Evolutionary conservation across 441 rosid genomes (phyloP).

Genomic region (Viola pubescens): DNA sequence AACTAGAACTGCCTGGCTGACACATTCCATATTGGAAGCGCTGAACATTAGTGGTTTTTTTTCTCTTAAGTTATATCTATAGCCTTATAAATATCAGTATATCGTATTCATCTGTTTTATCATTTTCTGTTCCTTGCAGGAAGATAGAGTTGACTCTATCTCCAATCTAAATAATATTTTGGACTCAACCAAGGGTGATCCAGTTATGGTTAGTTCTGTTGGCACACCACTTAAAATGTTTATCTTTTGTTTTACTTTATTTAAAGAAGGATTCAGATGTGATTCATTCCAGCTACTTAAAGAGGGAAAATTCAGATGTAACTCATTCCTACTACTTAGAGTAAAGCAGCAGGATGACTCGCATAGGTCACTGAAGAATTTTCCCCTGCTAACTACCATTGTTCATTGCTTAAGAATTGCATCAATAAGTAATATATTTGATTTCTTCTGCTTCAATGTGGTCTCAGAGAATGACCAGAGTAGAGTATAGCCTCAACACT

Average conservation of each 20-base stretch:
- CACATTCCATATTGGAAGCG: neutral
- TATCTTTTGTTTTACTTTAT: no score
- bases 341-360: no score
- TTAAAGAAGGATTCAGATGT: no score
- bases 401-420: neutral
- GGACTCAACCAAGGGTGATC: constrained; percentile 39
- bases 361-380: no score
- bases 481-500: no score
- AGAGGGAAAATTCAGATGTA: no score
- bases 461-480: no score
- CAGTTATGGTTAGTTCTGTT: constrained; percentile 40
- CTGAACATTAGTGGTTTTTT: neutral
- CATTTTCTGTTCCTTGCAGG: constrained; percentile 33
- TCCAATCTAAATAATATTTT: constrained; percentile 33
- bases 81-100: neutral
- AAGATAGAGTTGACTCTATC: constrained; percentile 48
- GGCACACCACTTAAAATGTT: neutral
- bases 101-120: neutral
- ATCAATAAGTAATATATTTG: neutral
- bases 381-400: no score
- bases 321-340: no score
- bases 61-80: neutral
- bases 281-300: no score
- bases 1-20: neutral
- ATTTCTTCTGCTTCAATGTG: neutral